phyloP scores from a whole-genome alignment of 768 basidiomycete species.

The Chalciporus chontae region DNA sequence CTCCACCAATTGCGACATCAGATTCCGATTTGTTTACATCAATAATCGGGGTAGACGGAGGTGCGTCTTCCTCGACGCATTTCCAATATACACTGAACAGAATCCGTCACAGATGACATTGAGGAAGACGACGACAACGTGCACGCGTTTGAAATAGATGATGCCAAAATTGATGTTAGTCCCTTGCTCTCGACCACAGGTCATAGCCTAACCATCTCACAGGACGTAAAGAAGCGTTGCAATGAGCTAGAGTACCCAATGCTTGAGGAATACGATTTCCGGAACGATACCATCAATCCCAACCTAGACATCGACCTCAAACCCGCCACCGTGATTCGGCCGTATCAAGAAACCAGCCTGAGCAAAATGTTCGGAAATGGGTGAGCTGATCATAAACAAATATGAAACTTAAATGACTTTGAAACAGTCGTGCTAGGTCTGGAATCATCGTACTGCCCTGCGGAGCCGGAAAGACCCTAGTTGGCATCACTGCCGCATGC shows the following conservation, averaged over 20 bases:
- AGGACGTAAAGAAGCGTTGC: constrained; percentile 96
- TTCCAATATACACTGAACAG: neutral
- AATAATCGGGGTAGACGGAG: constrained; percentile 91
- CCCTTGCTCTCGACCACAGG: constrained; percentile 1
- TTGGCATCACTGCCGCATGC: constrained; percentile 99
- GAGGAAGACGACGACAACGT: constrained; percentile 98
- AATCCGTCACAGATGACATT: constrained; percentile 70
- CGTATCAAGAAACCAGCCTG: constrained; percentile 97
- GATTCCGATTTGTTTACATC: constrained; percentile 89
- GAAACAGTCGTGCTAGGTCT: constrained; percentile 83
- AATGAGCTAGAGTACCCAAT: constrained; percentile 97
- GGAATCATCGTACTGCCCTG: constrained; percentile 98
- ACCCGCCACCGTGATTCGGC: constrained; percentile 93
- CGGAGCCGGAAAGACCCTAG: constrained; percentile 97
- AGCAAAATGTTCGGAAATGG: constrained; percentile 99
- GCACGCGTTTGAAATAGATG: constrained; percentile 94
- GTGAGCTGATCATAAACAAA: constrained; percentile 38
- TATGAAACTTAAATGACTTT: constrained; percentile 1
- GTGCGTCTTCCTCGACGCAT: constrained; percentile 38
- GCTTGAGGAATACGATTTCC: constrained; percentile 98
- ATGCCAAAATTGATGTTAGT: constrained; percentile 86
- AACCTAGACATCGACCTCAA: constrained; percentile 99
- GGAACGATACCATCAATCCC: constrained; percentile 93
- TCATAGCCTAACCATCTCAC: constrained; percentile 8
- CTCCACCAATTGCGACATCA: constrained; percentile 29